Evolutionary conservation across 2,329 filamentous ascomycete species (phyloP).

Genomic region (Rhinocladiella similis): DNA sequence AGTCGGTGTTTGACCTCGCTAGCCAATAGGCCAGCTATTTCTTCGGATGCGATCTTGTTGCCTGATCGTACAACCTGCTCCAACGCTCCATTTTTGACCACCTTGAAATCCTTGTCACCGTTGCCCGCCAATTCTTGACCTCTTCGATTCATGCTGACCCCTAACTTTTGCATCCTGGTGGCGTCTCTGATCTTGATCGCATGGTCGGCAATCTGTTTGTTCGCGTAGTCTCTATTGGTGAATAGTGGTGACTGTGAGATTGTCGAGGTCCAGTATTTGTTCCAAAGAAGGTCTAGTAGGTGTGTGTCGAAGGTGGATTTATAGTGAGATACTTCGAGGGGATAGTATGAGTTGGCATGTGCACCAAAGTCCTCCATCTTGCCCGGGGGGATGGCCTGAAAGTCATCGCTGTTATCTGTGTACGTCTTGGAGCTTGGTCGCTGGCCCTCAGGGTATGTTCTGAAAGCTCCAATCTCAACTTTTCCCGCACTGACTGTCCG

Average conservation of each 20-base stretch:
- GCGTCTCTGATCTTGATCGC: constrained; percentile 76
- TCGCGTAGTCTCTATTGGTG: constrained; percentile 89
- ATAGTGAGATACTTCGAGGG: constrained; percentile 87
- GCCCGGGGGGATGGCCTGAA: constrained; percentile 73
- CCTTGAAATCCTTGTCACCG: constrained; percentile 31
- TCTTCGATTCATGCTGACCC: constrained; percentile 13
- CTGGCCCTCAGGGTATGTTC: constrained; percentile 80
- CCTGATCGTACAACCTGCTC: constrained; percentile 58
- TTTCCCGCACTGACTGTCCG: constrained; percentile 92
- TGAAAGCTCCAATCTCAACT: constrained; percentile 95
- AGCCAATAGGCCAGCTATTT: constrained; percentile 47
- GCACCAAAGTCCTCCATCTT: constrained; percentile 97
- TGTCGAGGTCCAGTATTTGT: constrained; percentile 99
- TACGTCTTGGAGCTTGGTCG: constrained; percentile 53
- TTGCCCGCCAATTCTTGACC: constrained; percentile 26
- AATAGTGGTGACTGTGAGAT: constrained; percentile 87
- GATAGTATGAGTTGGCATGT: constrained; percentile 87
- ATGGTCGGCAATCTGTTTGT: constrained; percentile 87
- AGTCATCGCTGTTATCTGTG: constrained; percentile 43
- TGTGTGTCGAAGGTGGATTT: constrained; percentile 88
- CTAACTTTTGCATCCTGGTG: constrained; percentile 41
- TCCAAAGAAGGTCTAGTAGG: constrained; percentile 87
- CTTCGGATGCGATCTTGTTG: constrained; percentile 59
- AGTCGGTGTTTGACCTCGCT: constrained; percentile 54
- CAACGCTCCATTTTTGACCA: constrained; percentile 46